Percentiles rank a stretch among this genome's conserved stretches.
These are phyloP conservation scores for Camellia lanceoleosa DNA, from an alignment of 148 eudicot genomes.

Conservation along the genomic window DNA sequence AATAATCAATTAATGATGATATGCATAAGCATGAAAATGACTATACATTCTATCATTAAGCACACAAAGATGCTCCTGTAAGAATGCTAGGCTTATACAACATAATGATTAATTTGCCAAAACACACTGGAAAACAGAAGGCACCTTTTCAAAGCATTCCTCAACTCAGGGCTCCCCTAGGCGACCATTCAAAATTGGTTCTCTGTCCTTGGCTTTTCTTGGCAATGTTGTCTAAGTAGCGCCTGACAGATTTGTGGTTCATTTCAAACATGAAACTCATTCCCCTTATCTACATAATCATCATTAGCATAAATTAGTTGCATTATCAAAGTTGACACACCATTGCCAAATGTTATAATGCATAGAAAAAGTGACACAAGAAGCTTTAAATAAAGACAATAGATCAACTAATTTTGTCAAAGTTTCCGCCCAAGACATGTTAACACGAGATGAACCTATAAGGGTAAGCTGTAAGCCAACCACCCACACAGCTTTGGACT, in stretches of 20 bases:
- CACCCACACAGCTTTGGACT: too few species aligned
- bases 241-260: conserved; percentile 43
- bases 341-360: neutral
- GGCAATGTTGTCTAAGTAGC: conserved; percentile 36
- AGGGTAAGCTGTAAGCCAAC: too few species aligned
- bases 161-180: conserved; percentile 17
- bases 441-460: too few species aligned
- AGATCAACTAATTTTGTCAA: too few species aligned
- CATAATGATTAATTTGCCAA: neutral
- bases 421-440: too few species aligned
- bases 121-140: neutral
- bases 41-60: neutral
- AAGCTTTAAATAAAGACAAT: neutral
- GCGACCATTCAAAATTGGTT: too few species aligned
- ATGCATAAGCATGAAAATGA: neutral
- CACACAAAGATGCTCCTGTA: neutral
- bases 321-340: conserved; percentile 2
- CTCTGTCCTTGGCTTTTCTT: too few species aligned
- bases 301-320: conserved; percentile 13
- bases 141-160: conserved; percentile 9
- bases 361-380: neutral
- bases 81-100: neutral
- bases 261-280: conserved; percentile 68
- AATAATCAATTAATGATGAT: conserved; percentile 13
- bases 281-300: conserved; percentile 42